These are phyloP conservation scores for Euphorbia corollata DNA, from an alignment of 441 rosid species.

Conservation along the genomic window DNA sequence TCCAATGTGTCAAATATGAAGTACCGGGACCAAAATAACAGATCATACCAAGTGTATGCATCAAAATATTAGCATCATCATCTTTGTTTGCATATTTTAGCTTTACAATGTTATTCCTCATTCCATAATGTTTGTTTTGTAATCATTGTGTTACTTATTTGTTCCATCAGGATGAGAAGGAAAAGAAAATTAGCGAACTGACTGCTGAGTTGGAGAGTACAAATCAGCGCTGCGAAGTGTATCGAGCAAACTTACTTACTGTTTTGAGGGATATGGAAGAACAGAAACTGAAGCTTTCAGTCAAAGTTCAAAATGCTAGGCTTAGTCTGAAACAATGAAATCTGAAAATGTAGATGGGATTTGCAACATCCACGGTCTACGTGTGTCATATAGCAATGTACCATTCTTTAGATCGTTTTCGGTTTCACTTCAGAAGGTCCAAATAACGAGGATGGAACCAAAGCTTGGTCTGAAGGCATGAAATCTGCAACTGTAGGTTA, in stretches of 20 bases:
- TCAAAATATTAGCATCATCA: background rate
- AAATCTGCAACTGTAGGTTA: background rate
- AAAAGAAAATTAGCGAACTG: conserved; percentile 45
- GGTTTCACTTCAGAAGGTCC: too few species aligned
- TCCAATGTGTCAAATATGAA: background rate
- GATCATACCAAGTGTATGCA: background rate
- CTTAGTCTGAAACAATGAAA: conserved; percentile 55
- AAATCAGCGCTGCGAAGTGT: conserved; percentile 56
- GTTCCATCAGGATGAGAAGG: conserved; percentile 48
- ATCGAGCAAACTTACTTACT: conserved; percentile 50
- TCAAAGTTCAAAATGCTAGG: conserved; percentile 66
- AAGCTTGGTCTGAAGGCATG: conserved; percentile 59
- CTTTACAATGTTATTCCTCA: background rate
- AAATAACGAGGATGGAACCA: conserved; percentile 4
- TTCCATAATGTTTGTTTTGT: background rate
- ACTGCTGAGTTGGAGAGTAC: conserved; percentile 48
- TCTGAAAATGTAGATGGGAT: background rate
- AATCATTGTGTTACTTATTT: background rate
- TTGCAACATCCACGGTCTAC: too few species aligned
- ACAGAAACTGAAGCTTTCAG: conserved; percentile 58
- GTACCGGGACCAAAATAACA: background rate
- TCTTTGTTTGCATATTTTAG: too few species aligned
- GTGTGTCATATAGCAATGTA: background rate
- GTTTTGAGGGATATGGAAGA: conserved; percentile 70
- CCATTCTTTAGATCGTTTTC: too few species aligned